Base-by-base conservation (phyloP, 345 rosid species). In the Boechera divaricarpa region DNA sequence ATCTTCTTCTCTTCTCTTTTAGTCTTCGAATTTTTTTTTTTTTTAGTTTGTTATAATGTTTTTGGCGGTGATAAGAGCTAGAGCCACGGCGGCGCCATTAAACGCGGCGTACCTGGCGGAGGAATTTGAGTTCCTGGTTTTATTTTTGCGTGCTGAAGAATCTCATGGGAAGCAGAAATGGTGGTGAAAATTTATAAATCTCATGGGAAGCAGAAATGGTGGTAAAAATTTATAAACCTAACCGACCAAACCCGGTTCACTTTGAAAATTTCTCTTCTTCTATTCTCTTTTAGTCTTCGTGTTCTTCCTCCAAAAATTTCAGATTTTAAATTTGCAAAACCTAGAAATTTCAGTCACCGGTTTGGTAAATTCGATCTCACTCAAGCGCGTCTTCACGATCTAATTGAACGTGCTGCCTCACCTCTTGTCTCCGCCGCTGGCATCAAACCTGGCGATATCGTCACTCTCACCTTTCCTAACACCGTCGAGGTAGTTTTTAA, bases 71-170 rank as follows among this genome's bases (percentile, higher is more conserved):
- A 70, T 82, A 33, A 79, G 86, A 56, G 86, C 88, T 5, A 73
- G 88, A 10, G 91, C 87, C 60, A 87, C 88, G 39, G 94, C 90
- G 51, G 90, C 91, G 58, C 94, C 94, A 10, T 83, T 89, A 11
- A 89, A 89, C 69, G 69, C 84, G 0, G 91, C 94, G 1, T 89
- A 89, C 82, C 86, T 91, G 1, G 67, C 82, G 11, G 94, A 89
- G 54, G 94, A 89, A 67, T 89, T 87, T 69, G 91, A 85, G 81
- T 89, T 89, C 63, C 36, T 61, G 15, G 45, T 41, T 41, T 38
- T 66, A 6, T 10, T 24, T 44, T 74, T 64, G 29, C 54, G 6
- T 74, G 63, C 44, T 59, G 35, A 59, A 9, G 39, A 28, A 5
- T 35, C n/a, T 0, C 16, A 63, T 63, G n/a, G 26, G 67, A 63